Conservation (phyloP, 1,284 basidiomycete species). For the Thecaphora thlaspeos region DNA sequence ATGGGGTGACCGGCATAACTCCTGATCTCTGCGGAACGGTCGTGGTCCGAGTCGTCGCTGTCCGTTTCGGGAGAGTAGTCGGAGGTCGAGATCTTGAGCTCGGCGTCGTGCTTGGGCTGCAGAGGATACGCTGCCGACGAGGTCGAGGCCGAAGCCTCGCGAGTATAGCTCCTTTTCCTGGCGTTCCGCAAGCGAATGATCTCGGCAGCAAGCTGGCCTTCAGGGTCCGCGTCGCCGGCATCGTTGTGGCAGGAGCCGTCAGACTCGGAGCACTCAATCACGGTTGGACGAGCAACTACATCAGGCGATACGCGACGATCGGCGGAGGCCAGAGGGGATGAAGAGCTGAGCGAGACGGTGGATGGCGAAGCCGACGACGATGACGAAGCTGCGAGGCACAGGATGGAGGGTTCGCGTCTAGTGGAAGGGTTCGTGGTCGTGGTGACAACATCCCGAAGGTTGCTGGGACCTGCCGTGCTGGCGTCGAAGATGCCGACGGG, state of each 20-base stretch:
- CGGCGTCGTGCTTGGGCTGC: background rate
- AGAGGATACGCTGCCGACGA: background rate
- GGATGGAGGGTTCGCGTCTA: too few species aligned
- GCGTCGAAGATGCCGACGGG: slow-evolving; percentile 1
- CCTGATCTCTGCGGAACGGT: slow-evolving; percentile 10
- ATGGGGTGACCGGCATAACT: slow-evolving; percentile 22
- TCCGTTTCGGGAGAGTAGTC: slow-evolving; percentile 1
- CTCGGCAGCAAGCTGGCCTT: slow-evolving; percentile 42
- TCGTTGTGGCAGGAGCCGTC: slow-evolving; percentile 51
- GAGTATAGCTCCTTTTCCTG: background rate
- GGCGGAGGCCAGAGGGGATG: background rate
- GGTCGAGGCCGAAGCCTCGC: background rate
- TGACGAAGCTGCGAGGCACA: slow-evolving; percentile 5
- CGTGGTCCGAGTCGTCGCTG: slow-evolving; percentile 19
- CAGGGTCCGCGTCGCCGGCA: slow-evolving; percentile 43
- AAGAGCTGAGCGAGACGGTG: background rate
- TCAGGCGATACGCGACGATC: background rate
- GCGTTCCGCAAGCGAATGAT: slow-evolving; percentile 26
- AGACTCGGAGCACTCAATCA: slow-evolving; percentile 35
- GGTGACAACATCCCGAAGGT: too few species aligned
- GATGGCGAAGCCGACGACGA: slow-evolving; percentile 12
- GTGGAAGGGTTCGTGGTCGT: too few species aligned
- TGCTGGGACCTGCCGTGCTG: too few species aligned
- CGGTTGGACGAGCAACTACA: too few species aligned
- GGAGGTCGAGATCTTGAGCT: background rate